A percentile compares a stretch with the other conserved stretches of the same genome.
Evolutionary conservation across 2,329 filamentous ascomycete species (phyloP).

Genomic region (Capronia americana): DNA sequence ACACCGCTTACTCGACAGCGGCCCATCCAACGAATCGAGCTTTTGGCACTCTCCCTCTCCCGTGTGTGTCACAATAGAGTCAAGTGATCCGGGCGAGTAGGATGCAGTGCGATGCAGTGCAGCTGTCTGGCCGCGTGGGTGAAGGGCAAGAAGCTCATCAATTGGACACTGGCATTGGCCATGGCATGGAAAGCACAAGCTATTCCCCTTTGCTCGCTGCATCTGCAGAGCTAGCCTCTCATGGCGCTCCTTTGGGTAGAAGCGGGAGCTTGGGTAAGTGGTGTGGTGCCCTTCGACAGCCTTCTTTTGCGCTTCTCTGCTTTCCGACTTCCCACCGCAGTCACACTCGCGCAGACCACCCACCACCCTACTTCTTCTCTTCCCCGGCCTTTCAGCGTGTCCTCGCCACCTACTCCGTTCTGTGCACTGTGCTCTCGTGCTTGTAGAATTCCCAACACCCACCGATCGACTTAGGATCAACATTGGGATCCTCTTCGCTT

Average conservation of each 20-base stretch:
- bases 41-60: not conserved
- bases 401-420: not conserved
- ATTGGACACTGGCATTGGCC: conserved; percentile 1
- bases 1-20: not conserved
- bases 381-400: not conserved
- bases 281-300: conserved; percentile 13
- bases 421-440: not conserved
- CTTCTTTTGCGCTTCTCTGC: conserved; percentile 21
- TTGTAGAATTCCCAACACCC: not conserved
- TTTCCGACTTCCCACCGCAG: not conserved
- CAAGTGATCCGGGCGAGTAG: not conserved
- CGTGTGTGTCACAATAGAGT: conserved; percentile 1
- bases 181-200: not conserved
- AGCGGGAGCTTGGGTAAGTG: not conserved
- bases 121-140: not conserved
- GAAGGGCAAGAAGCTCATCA: not conserved
- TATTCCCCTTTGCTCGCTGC: not conserved
- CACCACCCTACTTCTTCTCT: conserved; percentile 5
- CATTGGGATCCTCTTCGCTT: conserved; percentile 3
- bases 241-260: not conserved
- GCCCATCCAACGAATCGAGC: not conserved
- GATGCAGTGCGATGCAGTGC: not conserved
- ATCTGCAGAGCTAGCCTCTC: conserved; percentile 2
- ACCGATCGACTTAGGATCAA: not conserved
- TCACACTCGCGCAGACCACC: not conserved